Evolutionary conservation across 1,139 yeast species (phyloP).

Genomic region (Pichia sp.): DNA sequence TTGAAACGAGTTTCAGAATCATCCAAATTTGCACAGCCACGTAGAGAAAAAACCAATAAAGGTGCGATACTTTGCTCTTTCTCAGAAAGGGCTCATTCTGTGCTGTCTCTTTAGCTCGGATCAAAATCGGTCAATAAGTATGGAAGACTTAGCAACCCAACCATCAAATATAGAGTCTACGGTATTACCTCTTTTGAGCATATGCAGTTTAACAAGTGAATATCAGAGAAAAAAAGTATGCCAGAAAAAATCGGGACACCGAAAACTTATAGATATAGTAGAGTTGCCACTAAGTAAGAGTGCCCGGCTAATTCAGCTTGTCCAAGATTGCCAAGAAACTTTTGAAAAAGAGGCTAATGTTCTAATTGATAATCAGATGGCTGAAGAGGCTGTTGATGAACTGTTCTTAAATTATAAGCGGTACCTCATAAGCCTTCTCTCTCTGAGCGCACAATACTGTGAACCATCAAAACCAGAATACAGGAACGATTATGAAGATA

Average conservation of each 20-base stretch:
- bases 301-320: slow-evolving; percentile 5
- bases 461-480: neutral
- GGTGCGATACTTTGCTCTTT: neutral
- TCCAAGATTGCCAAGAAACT: slow-evolving; percentile 13
- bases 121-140: neutral
- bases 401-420: slow-evolving; percentile 14
- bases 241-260: neutral
- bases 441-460: neutral
- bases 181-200: slow-evolving; percentile 6
- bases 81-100: neutral
- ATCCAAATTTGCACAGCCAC: neutral
- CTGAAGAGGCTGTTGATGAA: slow-evolving; percentile 8
- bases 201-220: slow-evolving; percentile 12
- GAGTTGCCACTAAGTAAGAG: slow-evolving; percentile 5
- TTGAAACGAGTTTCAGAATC: neutral
- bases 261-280: neutral
- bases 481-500: neutral
- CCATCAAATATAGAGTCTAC: slow-evolving; percentile 4
- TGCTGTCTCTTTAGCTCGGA: neutral
- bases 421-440: slow-evolving; percentile 1
- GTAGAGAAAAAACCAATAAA: neutral
- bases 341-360: slow-evolving; percentile 15
- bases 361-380: slow-evolving; percentile 11
- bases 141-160: neutral
- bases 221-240: neutral